phyloP scores from a whole-genome alignment of 345 rosid genomes.

The Brassica incana region DNA sequence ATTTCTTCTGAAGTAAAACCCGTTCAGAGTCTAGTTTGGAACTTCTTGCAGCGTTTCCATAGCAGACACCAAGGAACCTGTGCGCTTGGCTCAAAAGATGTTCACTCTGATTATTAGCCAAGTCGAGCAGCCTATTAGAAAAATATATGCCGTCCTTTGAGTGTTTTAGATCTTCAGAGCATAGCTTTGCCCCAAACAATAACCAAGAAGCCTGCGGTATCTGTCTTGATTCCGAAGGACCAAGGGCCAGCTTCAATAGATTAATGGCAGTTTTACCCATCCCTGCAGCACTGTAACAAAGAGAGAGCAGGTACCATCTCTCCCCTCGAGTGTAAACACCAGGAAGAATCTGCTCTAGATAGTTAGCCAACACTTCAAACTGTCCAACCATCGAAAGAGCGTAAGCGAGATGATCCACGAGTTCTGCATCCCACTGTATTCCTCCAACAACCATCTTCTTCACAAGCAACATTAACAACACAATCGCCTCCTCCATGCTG shows the following conservation, averaged over 20 bases:
- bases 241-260: slow-evolving; percentile 61
- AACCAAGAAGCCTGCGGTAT: slow-evolving; percentile 54
- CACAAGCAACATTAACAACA: slow-evolving; percentile 70
- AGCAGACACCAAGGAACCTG: slow-evolving; percentile 83
- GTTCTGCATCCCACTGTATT: slow-evolving; percentile 80
- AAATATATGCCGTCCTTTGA: slow-evolving; percentile 64
- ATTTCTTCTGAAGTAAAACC: slow-evolving; percentile 54
- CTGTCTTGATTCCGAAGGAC: slow-evolving; percentile 70
- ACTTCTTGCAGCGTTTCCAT: slow-evolving; percentile 73
- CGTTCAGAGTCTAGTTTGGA: slow-evolving; percentile 75
- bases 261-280: slow-evolving; percentile 70
- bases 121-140: slow-evolving; percentile 53
- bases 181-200: slow-evolving; percentile 79
- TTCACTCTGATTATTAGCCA: slow-evolving; percentile 39
- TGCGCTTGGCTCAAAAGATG: slow-evolving; percentile 63
- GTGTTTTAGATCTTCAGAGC: slow-evolving; percentile 64
- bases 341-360: slow-evolving; percentile 74
- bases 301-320: slow-evolving; percentile 90
- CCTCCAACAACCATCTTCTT: slow-evolving; percentile 65
- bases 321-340: slow-evolving; percentile 67
- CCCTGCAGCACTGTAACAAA: slow-evolving; percentile 79
- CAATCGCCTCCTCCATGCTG: slow-evolving; percentile 80
- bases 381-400: slow-evolving; percentile 76
- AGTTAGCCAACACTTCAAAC: slow-evolving; percentile 63
- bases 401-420: slow-evolving; percentile 75